Percentiles rank a stretch among this genome's conserved stretches.
Conservation (phyloP, 2,329 filamentous ascomycete genomes). For the Ophiocordyceps camponoti-saundersi region DNA sequence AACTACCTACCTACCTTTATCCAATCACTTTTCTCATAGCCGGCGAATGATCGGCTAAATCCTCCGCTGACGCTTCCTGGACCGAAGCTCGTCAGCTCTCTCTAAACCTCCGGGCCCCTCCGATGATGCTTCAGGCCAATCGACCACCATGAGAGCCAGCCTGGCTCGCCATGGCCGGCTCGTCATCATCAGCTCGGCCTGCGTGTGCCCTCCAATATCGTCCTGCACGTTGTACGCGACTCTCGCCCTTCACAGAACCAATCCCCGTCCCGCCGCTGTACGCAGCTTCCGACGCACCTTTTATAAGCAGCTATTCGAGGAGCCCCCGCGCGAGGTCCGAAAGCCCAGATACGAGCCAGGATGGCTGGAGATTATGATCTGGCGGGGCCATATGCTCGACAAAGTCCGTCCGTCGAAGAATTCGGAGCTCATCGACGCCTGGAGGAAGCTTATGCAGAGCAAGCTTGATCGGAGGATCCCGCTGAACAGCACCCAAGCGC, state of each 20-base stretch:
- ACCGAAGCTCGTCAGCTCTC: too few relatives aligned
- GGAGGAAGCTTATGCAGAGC: conserved; percentile 43
- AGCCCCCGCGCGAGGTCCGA: conserved; percentile 41
- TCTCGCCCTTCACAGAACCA: conserved; percentile 10
- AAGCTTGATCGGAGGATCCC: conserved; percentile 29
- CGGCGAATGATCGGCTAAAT: neutral
- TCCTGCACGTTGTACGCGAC: conserved; percentile 16
- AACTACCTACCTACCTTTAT: neutral
- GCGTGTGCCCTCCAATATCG: conserved; percentile 8
- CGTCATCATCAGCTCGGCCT: conserved; percentile 17
- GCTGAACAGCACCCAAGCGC: conserved; percentile 50
- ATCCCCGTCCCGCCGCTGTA: conserved; percentile 8
- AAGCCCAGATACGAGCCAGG: conserved; percentile 51
- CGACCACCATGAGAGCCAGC: conserved; percentile 23
- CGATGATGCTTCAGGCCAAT: neutral
- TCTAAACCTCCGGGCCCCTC: neutral
- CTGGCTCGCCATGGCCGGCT: conserved; percentile 26
- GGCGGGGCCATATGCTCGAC: conserved; percentile 44
- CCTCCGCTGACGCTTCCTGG: neutral
- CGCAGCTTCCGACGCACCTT: conserved; percentile 26
- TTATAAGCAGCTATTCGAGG: conserved; percentile 41
- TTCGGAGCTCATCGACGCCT: conserved; percentile 47
- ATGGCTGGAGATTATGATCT: conserved; percentile 52
- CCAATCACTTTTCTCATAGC: too few relatives aligned
- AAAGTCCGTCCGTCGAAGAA: conserved; percentile 46